Percentiles rank a stretch among this genome's conserved stretches.
phyloP scores from a whole-genome alignment of 352 stramenopile genomes.

The Proteromonas lacertae region DNA sequence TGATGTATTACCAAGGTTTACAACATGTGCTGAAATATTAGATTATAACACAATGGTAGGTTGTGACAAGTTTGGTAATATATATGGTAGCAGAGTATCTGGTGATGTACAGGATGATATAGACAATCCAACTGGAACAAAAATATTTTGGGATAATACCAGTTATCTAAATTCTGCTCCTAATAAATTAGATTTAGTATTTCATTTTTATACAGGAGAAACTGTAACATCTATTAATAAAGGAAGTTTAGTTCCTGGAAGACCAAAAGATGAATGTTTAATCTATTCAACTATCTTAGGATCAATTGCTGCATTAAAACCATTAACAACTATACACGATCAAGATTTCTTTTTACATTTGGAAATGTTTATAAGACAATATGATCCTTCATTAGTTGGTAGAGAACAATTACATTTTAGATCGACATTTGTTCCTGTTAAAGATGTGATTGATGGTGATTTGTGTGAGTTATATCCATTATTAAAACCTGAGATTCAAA shows the following conservation, averaged over 20 bases:
- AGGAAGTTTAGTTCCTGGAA: constrained; percentile 63
- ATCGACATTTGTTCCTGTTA: constrained; percentile 85
- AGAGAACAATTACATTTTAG: constrained; percentile 83
- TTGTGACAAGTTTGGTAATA: constrained; percentile 92
- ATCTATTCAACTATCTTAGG: constrained; percentile 80
- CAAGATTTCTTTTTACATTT: constrained; percentile 91
- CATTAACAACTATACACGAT: constrained; percentile 60
- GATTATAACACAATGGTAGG: constrained; percentile 93
- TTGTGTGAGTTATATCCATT: constrained; percentile 74
- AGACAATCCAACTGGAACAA: constrained; percentile 70
- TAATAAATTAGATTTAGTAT: constrained; percentile 79
- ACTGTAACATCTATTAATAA: constrained; percentile 84
- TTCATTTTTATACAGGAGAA: constrained; percentile 84
- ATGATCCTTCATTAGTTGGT: constrained; percentile 46
- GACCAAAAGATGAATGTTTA: constrained; percentile 21
- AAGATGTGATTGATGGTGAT: constrained; percentile 89
- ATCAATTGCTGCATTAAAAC: constrained; percentile 68
- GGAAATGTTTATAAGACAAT: constrained; percentile 48
- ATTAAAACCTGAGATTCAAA: constrained; percentile 60
- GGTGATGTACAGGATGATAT: constrained; percentile 48
- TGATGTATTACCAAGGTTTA: constrained; percentile 43
- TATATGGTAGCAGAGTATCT: constrained; percentile 72
- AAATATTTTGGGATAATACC: constrained; percentile 69
- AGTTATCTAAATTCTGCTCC: constrained; percentile 49
- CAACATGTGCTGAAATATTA: constrained; percentile 30